phyloP scores from a whole-genome alignment of 2,329 filamentous ascomycete species.

The Penicillium brasilianum region DNA sequence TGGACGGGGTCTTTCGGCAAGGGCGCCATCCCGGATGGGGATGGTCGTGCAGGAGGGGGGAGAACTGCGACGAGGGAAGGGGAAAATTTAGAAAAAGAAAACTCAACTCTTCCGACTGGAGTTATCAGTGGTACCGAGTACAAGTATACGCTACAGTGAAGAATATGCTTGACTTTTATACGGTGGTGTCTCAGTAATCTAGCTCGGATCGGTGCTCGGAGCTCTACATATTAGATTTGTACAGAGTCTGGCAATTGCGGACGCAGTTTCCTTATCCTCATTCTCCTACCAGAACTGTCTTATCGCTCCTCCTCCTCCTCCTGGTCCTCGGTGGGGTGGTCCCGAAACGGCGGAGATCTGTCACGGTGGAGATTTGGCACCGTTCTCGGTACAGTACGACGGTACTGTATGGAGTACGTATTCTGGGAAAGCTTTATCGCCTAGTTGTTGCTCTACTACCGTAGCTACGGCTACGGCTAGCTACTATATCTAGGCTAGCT shows the following conservation, averaged over 20 bases:
- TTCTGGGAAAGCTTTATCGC: neutral
- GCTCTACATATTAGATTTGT: no score
- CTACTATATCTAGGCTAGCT: no score
- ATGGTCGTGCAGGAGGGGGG: slow-evolving; percentile 24
- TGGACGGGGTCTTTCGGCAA: slow-evolving; percentile 17
- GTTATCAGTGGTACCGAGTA: neutral
- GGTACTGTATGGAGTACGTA: neutral
- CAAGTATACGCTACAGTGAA: neutral
- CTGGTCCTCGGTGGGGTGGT: slow-evolving; percentile 3
- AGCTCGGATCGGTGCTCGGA: no score
- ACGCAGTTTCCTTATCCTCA: neutral
- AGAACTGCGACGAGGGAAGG: slow-evolving; percentile 7
- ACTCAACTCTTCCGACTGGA: neutral
- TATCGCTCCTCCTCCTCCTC: slow-evolving; percentile 1
- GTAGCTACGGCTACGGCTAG: no score
- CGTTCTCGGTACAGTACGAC: slow-evolving; percentile 5
- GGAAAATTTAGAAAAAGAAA: neutral
- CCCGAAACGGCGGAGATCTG: slow-evolving; percentile 20
- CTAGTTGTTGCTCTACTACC: neutral
- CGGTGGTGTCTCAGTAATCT: neutral
- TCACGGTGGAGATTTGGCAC: slow-evolving; percentile 8
- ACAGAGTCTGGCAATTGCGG: neutral
- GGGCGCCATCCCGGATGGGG: slow-evolving; percentile 30
- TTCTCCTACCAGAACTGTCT: neutral
- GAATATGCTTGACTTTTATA: neutral